Base-by-base conservation (phyloP, 2,329 filamentous ascomycete species). In the Colletotrichum endophyticum region DNA sequence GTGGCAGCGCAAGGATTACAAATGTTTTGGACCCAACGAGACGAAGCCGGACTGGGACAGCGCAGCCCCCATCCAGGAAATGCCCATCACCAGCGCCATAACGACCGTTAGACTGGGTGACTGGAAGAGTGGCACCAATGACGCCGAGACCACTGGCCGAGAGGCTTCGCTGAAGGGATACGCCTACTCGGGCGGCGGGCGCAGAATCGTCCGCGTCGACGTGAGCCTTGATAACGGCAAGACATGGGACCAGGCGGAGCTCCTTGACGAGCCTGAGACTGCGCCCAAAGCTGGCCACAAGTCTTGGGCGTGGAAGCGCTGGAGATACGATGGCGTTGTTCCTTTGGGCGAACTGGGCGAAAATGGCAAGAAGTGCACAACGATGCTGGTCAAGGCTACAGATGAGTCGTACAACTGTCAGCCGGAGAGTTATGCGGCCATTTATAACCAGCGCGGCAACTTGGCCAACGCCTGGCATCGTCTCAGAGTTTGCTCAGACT, bases 1-100 rank as follows among this genome's bases (percentile, higher is more conserved):
- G 80, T 93, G 92, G 92, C 92, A 94, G 81, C 87, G 91, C 27
- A 88, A 90, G 22, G 93, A 94, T 81, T 94, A 94, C 84, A 94
- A 94, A 81, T 91, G 90, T 80, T 94, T 94, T 75, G 91, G 92
- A 0, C 92, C 92, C 5, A 93, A 93, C 80, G 88, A 92, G 81
- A 85, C 85, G 36, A 87, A 88, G 27, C 89, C 91, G 8, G 89
- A 93, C 82, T 94, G 92, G 92, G 90, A 92, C 66, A 85, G 86
- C 28, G 92, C 92, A 9, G 89, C 89, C 13, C 88, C 91, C 3
- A 94, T 94, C 34, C 93, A 94, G 78, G 92, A 94, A 79, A 90
- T 94, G 86, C 92, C 93, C 2, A 89, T 95, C 22, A 93, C 92
- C 34, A 93, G 91, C 74, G 93, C 93, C 66, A 92, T 94, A 70